Conservation (phyloP, 2,329 filamentous ascomycete genomes). For the Aspergillus sp. region DNA sequence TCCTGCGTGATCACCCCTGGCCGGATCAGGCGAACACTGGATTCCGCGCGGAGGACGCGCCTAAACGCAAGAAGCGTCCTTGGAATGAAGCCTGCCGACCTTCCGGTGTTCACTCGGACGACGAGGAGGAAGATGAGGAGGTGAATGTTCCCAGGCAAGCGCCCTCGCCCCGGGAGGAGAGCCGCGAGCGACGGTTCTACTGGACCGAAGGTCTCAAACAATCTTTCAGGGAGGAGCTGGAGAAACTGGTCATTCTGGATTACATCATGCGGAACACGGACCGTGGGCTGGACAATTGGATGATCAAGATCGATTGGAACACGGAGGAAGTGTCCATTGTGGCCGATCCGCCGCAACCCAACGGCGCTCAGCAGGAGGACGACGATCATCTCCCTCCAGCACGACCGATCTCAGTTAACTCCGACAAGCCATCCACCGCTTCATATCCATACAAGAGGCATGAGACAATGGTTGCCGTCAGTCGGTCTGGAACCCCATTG, state of each 20-base stretch:
- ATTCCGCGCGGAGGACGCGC: conserved; percentile 66
- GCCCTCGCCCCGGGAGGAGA: conserved; percentile 48
- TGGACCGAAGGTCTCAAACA: conserved; percentile 91
- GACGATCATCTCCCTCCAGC: conserved; percentile 51
- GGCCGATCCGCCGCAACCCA: conserved; percentile 74
- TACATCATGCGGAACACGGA: conserved; percentile 99
- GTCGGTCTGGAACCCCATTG: conserved; percentile 55
- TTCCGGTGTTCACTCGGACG: conserved; percentile 56
- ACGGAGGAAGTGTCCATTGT: conserved; percentile 80
- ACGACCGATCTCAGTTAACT: conserved; percentile 60
- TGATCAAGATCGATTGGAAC: conserved; percentile 93
- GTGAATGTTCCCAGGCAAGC: conserved; percentile 39
- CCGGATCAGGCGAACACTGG: conserved; percentile 77
- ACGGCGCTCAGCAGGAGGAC: conserved; percentile 50
- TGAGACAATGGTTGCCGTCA: conserved; percentile 78
- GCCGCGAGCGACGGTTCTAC: conserved; percentile 58
- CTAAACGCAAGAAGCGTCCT: conserved; percentile 65
- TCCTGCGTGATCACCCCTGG: conserved; percentile 93
- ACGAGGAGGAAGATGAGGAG: conserved; percentile 61
- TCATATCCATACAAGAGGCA: conserved; percentile 72
- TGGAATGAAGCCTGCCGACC: conserved; percentile 86
- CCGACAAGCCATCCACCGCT: conserved; percentile 37
- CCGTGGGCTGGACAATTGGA: conserved; percentile 96
- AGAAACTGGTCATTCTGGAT: conserved; percentile 95
- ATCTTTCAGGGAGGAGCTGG: conserved; percentile 88